Percentiles rank a stretch among this genome's conserved stretches.
Evolutionary conservation across 441 rosid species (phyloP).

Genomic region (Arabidopsis lyrata): DNA sequence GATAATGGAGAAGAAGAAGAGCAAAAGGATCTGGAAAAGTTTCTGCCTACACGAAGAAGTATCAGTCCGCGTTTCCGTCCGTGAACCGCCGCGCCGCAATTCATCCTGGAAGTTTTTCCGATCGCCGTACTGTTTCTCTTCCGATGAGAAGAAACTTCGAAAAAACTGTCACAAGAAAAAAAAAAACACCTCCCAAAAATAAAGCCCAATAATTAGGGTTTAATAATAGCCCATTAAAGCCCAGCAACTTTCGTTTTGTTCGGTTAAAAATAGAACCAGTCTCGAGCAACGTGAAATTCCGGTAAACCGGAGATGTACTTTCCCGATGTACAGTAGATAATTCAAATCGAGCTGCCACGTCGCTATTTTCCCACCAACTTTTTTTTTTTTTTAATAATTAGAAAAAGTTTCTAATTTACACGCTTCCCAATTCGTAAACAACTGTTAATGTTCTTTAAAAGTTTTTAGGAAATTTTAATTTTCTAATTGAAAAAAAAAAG

Average conservation of each 20-base stretch:
- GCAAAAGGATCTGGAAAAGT: slow-evolving; percentile 44
- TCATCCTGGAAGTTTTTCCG: slow-evolving; percentile 40
- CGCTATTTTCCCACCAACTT: slow-evolving; percentile 62
- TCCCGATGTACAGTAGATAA: slow-evolving; percentile 46
- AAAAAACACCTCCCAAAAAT: background rate
- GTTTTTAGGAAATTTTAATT: background rate
- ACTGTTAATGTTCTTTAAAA: slow-evolving; percentile 28
- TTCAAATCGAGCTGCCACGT: slow-evolving; percentile 57
- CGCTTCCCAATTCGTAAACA: slow-evolving; percentile 40
- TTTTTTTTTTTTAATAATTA: slow-evolving; percentile 14
- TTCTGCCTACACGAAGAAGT: slow-evolving; percentile 38
- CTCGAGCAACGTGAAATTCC: background rate
- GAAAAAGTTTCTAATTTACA: slow-evolving; percentile 9
- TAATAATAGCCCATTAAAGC: slow-evolving; percentile 38
- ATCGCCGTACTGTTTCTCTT: slow-evolving; percentile 40
- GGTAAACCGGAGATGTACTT: slow-evolving; percentile 23
- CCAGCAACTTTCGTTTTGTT: slow-evolving; percentile 28
- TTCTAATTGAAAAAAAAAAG: background rate
- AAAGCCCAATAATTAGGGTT: slow-evolving; percentile 36
- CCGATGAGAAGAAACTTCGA: slow-evolving; percentile 34
- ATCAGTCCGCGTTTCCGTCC: slow-evolving; percentile 50
- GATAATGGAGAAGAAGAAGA: slow-evolving; percentile 46
- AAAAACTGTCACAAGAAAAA: background rate
- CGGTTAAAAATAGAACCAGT: background rate
- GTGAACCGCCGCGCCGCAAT: slow-evolving; percentile 49